These are phyloP conservation scores for Kentomonas sorsogonicus DNA, from an alignment of 208 protist species.

Conservation along the genomic window DNA sequence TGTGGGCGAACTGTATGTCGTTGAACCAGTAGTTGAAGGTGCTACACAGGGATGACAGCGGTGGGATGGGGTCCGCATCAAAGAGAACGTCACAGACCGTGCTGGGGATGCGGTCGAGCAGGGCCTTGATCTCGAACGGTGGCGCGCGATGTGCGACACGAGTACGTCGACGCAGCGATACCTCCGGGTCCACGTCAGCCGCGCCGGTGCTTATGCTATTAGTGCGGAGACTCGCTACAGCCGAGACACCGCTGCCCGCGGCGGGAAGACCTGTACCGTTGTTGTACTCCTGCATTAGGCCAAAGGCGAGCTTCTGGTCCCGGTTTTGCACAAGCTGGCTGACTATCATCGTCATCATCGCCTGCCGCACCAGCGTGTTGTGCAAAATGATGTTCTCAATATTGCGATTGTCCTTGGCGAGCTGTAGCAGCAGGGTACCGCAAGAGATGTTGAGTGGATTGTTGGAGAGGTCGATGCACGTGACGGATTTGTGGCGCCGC, in stretches of 20 bases:
- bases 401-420: slow-evolving; percentile 46
- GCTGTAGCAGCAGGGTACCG: slow-evolving; percentile 53
- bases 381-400: slow-evolving; percentile 70
- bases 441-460: slow-evolving; percentile 81
- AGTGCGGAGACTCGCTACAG: slow-evolving; percentile 3
- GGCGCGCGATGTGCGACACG: slow-evolving; percentile 21
- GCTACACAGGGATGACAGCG: slow-evolving; percentile 37
- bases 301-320: slow-evolving; percentile 1
- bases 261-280: background rate
- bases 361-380: slow-evolving; percentile 40
- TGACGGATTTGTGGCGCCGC: slow-evolving; percentile 47
- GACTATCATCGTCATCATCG: slow-evolving; percentile 41
- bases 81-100: slow-evolving; percentile 50
- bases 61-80: slow-evolving; percentile 53
- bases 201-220: background rate
- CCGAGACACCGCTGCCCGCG: slow-evolving; percentile 9
- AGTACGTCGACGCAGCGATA: too few relatives aligned
- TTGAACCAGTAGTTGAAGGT: slow-evolving; percentile 45
- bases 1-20: slow-evolving; percentile 63
- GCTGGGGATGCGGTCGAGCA: slow-evolving; percentile 23
- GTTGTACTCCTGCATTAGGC: too few relatives aligned
- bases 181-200: too few relatives aligned
- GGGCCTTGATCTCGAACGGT: slow-evolving; percentile 27
- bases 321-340: slow-evolving; percentile 56
- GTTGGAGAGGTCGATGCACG: slow-evolving; percentile 67